phyloP scores from a whole-genome alignment of 768 basidiomycete species.

The Sporobolomyces pararoseus region DNA sequence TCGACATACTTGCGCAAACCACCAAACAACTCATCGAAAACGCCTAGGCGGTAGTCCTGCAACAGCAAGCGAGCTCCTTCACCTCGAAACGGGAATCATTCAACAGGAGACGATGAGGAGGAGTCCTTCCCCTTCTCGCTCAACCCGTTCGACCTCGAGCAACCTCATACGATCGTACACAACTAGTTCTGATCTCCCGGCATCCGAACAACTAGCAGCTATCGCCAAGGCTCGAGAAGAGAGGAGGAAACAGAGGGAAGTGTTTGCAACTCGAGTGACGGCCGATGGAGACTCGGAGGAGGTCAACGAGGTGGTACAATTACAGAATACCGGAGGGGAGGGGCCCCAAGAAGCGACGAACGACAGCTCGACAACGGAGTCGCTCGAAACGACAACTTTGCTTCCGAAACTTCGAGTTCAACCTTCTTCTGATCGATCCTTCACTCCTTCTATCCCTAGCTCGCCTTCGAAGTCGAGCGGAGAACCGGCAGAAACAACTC shows the following conservation, averaged over 20 bases:
- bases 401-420: conserved; percentile 19
- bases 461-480: not conserved
- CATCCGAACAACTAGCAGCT: conserved; percentile 22
- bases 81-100: no score
- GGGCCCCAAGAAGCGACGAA: not conserved
- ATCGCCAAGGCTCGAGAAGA: conserved; percentile 14
- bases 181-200: conserved; percentile 8
- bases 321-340: not conserved
- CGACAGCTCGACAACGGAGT: conserved; percentile 2
- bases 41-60: no score
- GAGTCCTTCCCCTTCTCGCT: not conserved
- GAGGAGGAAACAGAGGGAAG: conserved; percentile 5
- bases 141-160: not conserved
- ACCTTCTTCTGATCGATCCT: conserved; percentile 29
- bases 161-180: conserved; percentile 28
- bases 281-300: no score
- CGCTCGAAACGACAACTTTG: not conserved
- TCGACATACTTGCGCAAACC: no score
- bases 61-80: no score
- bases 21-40: no score
- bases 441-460: conserved; percentile 20
- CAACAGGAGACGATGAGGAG: not conserved
- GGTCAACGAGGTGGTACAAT: not conserved
- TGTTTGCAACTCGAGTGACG: not conserved
- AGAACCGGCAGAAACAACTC: not conserved